Percentiles rank a stretch among this genome's conserved stretches.
Evolutionary conservation across 2,329 filamentous ascomycete species (phyloP).

Genomic region (Xylariaceae sp.): DNA sequence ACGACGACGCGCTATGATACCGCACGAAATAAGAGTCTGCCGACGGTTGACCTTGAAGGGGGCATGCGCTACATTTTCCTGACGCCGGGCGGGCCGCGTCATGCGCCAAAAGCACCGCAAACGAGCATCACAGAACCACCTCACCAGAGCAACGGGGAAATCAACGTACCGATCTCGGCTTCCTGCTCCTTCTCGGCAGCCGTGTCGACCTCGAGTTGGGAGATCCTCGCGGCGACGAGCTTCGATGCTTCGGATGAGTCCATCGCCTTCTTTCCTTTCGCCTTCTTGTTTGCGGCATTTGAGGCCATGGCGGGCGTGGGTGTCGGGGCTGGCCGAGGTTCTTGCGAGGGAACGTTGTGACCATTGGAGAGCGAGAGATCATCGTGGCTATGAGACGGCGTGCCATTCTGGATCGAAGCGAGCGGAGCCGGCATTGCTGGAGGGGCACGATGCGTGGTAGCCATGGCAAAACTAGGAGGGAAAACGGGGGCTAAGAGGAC

Average conservation of each 20-base stretch:
- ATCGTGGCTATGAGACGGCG: constrained; percentile 34
- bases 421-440: constrained; percentile 32
- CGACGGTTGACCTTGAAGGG: not conserved
- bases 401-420: constrained; percentile 31
- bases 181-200: constrained; percentile 94
- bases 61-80: not conserved
- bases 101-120: not conserved
- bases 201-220: constrained; percentile 88
- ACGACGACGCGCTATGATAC: not conserved
- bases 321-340: constrained; percentile 39
- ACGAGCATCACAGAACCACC: not conserved
- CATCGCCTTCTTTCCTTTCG: constrained; percentile 75
- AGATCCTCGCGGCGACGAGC: constrained; percentile 86
- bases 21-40: not conserved
- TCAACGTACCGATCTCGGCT: constrained; percentile 73
- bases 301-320: constrained; percentile 44
- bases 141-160: constrained; percentile 3
- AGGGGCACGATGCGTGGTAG: constrained; percentile 33
- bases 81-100: not conserved
- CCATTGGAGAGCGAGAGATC: constrained; percentile 33
- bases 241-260: constrained; percentile 89
- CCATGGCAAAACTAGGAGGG: constrained; percentile 31
- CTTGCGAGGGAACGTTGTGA: constrained; percentile 37
- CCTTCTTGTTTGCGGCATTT: constrained; percentile 61
- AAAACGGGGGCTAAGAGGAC: constrained; percentile 9